These are phyloP conservation scores for Fraxinus greggii DNA, from an alignment of 305 asterid species.

Conservation along the genomic window DNA sequence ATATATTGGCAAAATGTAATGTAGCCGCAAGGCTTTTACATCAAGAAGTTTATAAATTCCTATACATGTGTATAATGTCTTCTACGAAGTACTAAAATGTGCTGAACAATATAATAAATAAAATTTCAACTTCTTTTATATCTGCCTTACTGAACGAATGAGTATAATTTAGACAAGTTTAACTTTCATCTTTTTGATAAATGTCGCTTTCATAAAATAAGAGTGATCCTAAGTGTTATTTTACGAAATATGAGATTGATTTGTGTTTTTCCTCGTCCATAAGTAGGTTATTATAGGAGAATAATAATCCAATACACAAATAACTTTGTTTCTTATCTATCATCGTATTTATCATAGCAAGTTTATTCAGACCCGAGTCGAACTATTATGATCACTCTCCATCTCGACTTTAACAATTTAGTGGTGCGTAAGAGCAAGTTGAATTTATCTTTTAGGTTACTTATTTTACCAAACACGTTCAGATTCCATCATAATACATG, in stretches of 20 bases:
- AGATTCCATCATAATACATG: not conserved
- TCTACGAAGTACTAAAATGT: constrained; percentile 5
- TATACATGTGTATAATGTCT: not conserved
- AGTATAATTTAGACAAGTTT: not conserved
- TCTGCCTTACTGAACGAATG: too few species aligned
- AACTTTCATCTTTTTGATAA: not conserved
- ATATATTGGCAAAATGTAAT: not conserved
- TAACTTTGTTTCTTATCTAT: not conserved
- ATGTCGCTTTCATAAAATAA: not conserved
- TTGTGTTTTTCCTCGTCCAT: not conserved
- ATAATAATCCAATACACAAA: not conserved
- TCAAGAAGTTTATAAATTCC: constrained; percentile 19
- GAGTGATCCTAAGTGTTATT: not conserved
- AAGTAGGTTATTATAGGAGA: not conserved
- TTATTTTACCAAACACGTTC: not conserved
- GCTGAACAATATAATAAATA: not conserved
- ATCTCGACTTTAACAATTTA: not conserved
- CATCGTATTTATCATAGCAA: not conserved
- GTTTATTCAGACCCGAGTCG: not conserved
- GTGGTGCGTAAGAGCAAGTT: not conserved
- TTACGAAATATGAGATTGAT: not conserved
- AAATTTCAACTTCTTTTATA: not conserved
- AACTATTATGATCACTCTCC: too few species aligned
- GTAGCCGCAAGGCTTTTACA: not conserved
- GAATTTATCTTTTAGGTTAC: not conserved